phyloP scores from a whole-genome alignment of 768 basidiomycete genomes.

The Termitomyces sp. region DNA sequence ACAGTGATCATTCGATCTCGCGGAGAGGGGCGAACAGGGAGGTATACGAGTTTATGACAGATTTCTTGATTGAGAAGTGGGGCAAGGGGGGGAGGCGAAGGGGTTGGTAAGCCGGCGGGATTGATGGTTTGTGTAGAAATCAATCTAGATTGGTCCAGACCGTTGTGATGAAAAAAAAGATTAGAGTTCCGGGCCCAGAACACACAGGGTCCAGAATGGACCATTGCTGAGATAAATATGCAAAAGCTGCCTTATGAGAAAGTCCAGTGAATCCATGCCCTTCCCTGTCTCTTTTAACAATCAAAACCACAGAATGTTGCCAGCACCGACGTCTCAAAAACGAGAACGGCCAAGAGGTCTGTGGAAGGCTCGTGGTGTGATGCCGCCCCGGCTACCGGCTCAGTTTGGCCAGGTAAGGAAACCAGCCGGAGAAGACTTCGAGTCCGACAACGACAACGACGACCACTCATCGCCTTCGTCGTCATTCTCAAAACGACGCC shows the following conservation, averaged over 20 bases:
- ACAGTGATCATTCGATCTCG: slow-evolving; percentile 75
- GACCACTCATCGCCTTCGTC: slow-evolving; percentile 11
- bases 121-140: not conserved
- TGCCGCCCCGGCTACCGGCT: slow-evolving; percentile 20
- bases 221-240: slow-evolving; percentile 17
- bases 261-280: slow-evolving; percentile 18
- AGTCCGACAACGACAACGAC: slow-evolving; percentile 16
- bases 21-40: slow-evolving; percentile 77
- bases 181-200: slow-evolving; percentile 10
- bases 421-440: slow-evolving; percentile 5
- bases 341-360: slow-evolving; percentile 33
- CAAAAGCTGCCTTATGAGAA: slow-evolving; percentile 9
- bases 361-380: slow-evolving; percentile 41
- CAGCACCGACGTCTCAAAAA: slow-evolving; percentile 15
- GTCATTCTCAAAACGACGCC: slow-evolving; percentile 8
- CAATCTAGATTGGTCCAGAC: slow-evolving; percentile 13
- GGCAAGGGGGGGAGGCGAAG: slow-evolving; percentile 70
- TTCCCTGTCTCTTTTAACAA: slow-evolving; percentile 20
- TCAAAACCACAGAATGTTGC: slow-evolving; percentile 12
- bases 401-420: slow-evolving; percentile 17
- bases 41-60: slow-evolving; percentile 81
- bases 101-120: slow-evolving; percentile 38
- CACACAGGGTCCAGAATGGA: slow-evolving; percentile 15
- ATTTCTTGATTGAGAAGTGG: slow-evolving; percentile 90
- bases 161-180: slow-evolving; percentile 3